Evolutionary conservation across 345 rosid species (phyloP).

Genomic region (Gossypium arboreum): DNA sequence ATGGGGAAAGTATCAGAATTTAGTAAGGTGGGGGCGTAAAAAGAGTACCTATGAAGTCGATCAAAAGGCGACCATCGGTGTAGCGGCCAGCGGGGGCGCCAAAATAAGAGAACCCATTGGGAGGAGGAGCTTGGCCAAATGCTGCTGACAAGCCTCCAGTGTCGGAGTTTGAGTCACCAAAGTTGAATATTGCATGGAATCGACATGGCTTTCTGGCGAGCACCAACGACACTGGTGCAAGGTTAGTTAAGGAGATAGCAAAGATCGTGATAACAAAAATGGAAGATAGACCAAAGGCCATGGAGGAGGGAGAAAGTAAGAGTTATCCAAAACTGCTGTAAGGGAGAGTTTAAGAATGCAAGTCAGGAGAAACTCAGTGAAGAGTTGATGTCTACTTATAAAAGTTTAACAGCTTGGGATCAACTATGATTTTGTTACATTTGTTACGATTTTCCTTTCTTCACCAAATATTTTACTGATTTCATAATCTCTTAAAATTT

Average conservation of each 20-base stretch:
- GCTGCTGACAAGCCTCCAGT: conserved; percentile 87
- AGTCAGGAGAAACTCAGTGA: too few species aligned
- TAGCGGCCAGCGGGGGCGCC: conserved; percentile 75
- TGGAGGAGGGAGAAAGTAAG: neutral
- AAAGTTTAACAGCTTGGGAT: too few species aligned
- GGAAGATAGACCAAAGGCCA: conserved; percentile 6
- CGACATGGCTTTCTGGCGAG: conserved; percentile 20
- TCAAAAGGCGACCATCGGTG: conserved; percentile 79
- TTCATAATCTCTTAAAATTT: too few species aligned
- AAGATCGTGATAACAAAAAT: neutral
- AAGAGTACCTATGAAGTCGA: conserved; percentile 71
- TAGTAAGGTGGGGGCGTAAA: neutral
- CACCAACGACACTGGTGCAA: neutral
- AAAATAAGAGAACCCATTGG: conserved; percentile 65
- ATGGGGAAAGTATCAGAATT: neutral
- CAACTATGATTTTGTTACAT: too few species aligned
- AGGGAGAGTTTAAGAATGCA: too few species aligned
- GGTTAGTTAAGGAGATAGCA: neutral
- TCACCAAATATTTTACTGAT: too few species aligned
- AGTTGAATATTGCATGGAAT: conserved; percentile 81
- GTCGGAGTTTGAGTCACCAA: conserved; percentile 93
- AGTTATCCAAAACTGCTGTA: conserved; percentile 26
- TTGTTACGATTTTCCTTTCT: too few species aligned
- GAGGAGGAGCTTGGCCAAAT: conserved; percentile 72
- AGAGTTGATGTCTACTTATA: too few species aligned